These are phyloP conservation scores for Cercospora nicotianae DNA, from an alignment of 2,329 filamentous ascomycete species.

Conservation along the genomic window DNA sequence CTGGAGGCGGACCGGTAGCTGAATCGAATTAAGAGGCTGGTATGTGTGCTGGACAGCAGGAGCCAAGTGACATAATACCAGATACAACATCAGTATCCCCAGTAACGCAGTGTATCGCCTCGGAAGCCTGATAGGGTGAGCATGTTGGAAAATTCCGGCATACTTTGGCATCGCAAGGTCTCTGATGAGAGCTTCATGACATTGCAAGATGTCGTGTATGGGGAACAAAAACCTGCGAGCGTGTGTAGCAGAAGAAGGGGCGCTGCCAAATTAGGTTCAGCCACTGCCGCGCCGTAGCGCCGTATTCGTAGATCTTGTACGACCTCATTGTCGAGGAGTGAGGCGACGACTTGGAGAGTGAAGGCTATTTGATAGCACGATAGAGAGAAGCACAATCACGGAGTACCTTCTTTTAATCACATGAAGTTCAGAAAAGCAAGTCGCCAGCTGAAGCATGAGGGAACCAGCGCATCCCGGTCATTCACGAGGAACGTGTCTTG, in stretches of 20 bases:
- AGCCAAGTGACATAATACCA: not conserved
- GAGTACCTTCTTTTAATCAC: not conserved
- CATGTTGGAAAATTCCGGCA: not conserved
- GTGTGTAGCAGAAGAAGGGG: not conserved
- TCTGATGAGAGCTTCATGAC: not conserved
- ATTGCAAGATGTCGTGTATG: not conserved
- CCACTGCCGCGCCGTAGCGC: not conserved
- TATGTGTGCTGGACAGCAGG: conserved; percentile 4
- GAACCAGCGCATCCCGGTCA: not conserved
- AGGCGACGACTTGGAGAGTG: not conserved
- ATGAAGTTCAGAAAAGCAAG: not conserved
- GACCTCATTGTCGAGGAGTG: not conserved
- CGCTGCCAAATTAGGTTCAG: not conserved
- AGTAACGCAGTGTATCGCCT: not conserved
- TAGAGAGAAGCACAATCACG: no score
- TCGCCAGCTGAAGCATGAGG: not conserved
- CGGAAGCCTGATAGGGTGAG: not conserved
- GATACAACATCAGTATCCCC: not conserved
- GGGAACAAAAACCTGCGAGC: not conserved
- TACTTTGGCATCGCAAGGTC: not conserved
- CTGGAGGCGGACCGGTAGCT: not conserved
- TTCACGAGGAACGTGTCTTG: not conserved
- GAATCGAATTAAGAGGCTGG: not conserved
- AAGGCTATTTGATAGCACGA: no score
- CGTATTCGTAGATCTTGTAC: not conserved